Evolutionary conservation across 768 basidiomycete species (phyloP).

Genomic region (Candolleomyces aberdarensis): DNA sequence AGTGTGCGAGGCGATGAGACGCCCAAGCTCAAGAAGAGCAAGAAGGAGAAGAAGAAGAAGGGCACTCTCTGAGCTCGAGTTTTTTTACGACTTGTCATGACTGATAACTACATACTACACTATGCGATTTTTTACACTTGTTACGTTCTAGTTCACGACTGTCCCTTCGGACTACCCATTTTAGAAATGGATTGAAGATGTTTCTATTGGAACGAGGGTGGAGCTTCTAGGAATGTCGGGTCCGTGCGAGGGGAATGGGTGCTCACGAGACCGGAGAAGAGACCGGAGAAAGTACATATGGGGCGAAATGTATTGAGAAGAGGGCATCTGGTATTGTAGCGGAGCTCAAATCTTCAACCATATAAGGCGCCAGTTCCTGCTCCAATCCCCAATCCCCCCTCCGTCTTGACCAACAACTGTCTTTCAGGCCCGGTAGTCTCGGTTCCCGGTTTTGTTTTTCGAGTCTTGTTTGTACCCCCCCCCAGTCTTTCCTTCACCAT

Average conservation of each 20-base stretch:
- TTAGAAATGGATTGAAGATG: background rate
- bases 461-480: conserved; percentile 48
- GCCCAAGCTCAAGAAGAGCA: conserved; percentile 54
- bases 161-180: background rate
- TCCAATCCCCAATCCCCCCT: conserved; percentile 28
- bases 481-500: conserved; percentile 46
- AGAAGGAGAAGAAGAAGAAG: conserved; percentile 61
- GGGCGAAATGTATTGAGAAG: conserved; percentile 6
- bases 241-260: background rate
- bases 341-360: background rate
- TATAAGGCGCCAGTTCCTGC: conserved; percentile 13
- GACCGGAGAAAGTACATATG: background rate
- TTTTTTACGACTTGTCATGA: conserved; percentile 26
- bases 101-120: background rate
- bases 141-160: conserved; percentile 1
- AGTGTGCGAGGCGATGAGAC: conserved; percentile 56
- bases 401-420: conserved; percentile 47
- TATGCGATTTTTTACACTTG: background rate
- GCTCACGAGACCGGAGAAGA: background rate
- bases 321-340: background rate
- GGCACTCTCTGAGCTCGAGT: conserved; percentile 11
- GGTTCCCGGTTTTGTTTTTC: conserved; percentile 58
- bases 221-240: background rate
- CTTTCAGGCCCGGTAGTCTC: conserved; percentile 32
- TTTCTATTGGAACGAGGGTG: background rate